Conservation (phyloP, 768 basidiomycete genomes). For the Sarcomyxa edulis region DNA sequence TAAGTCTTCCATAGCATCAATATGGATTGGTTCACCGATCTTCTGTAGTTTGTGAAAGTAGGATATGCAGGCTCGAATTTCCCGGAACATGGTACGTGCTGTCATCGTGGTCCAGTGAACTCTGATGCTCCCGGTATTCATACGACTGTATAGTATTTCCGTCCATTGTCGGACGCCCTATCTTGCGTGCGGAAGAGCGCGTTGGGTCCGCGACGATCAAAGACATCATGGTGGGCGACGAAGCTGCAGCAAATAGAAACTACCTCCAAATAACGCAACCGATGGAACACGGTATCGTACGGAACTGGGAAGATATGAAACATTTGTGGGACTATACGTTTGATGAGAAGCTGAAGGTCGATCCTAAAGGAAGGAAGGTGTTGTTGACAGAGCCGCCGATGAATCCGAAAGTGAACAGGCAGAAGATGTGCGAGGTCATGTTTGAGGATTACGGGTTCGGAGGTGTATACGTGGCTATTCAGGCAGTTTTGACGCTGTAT, state of each 20-base stretch:
- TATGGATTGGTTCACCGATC: too few relatives aligned
- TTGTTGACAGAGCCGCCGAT: conserved; percentile 97
- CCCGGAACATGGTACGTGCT: conserved; percentile 75
- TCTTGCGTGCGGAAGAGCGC: conserved; percentile 95
- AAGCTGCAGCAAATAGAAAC: conserved; percentile 89
- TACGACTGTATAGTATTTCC: conserved; percentile 68
- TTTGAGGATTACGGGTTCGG: conserved; percentile 98
- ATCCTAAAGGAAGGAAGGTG: conserved; percentile 83
- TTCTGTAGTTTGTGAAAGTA: conserved; percentile 78
- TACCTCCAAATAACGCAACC: conserved; percentile 97
- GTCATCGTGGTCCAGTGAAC: neutral
- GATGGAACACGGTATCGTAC: conserved; percentile 98
- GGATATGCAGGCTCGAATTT: conserved; percentile 93
- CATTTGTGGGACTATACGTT: conserved; percentile 99
- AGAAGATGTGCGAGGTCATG: conserved; percentile 97
- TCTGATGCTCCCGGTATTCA: neutral
- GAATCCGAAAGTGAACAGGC: conserved; percentile 93
- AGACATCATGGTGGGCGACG: conserved; percentile 98
- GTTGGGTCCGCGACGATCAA: conserved; percentile 83
- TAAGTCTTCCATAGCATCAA: conserved; percentile 30
- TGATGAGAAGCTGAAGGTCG: conserved; percentile 87
- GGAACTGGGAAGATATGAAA: conserved; percentile 99
- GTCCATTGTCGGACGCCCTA: conserved; percentile 94
- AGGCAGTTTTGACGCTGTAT: conserved; percentile 96
- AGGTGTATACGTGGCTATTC: conserved; percentile 96